Base-by-base conservation (phyloP, 148 eudicot genomes). In the Amaranthus cruentus region DNA sequence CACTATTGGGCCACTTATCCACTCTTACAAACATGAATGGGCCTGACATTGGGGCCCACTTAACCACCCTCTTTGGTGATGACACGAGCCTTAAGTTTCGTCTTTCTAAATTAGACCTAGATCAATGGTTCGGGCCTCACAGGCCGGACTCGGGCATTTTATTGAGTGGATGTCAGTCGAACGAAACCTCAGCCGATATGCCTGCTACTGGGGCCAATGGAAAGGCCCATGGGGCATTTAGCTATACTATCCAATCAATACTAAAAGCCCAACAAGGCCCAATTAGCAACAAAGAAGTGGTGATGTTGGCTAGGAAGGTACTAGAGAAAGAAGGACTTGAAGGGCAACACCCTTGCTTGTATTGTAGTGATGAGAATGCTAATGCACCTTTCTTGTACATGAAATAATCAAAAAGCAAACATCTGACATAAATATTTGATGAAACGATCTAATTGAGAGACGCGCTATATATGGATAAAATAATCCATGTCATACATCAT, bases 341-440 rank as follows among this genome's bases (percentile, higher is more conserved):
- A 5, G 89, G 81, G 42, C 92, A 88, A 59, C 92, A 88, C 68
- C 96, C 96, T 70, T 88, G 96, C 77, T 79, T 91, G 58, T 91
- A 91, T 44, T 87, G 89, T 81, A 91, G 91, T 69, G 93, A 91
- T 79, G 79, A 83, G 47, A 85, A 91, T 76, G 93, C 83, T 53
- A 78, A 84, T 51, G 83, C 82, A 46, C 67, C 79, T 68, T 88
- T 90, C 86, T 80, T 70, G 61, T 70, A 56, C 38, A 28, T 71
- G 68, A 75, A 43, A 11, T 21, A 63, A 73, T 3, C 47, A 54
- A n/a, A 43, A 46, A 68, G 28, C 71, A 28, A 28, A 28, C 38
- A 28, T 28, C 1, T 28, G 0, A 28, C 2, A 28, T 2, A 28
- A 0, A 28, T 28, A 0, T 28, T 28, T 28, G 1, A 28, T 0